Evolutionary conservation across 192 early-diverging fungal genomes (phyloP).

Genomic region (Endogone sp.): DNA sequence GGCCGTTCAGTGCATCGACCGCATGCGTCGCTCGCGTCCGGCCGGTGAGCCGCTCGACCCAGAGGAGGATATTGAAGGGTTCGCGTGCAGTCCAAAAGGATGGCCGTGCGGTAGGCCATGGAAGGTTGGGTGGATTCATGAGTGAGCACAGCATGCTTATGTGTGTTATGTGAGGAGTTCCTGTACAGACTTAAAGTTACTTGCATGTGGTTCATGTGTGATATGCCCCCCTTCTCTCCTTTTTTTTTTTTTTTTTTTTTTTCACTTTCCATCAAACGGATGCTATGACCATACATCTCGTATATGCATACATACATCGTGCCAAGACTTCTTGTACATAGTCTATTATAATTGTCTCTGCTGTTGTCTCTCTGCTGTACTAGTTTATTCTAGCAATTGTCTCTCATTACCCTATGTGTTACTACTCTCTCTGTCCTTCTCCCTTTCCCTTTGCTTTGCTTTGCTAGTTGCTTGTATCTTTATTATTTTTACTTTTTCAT

Average conservation of each 20-base stretch:
- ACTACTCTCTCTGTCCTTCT: not conserved
- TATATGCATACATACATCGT: too few relatives aligned
- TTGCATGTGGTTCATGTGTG: too few relatives aligned
- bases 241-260: too few relatives aligned
- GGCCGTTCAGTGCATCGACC: conserved; percentile 24
- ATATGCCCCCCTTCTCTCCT: too few relatives aligned
- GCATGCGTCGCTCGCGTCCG: conserved; percentile 16
- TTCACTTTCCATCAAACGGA: too few relatives aligned
- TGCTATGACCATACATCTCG: too few relatives aligned
- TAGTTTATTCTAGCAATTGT: not conserved
- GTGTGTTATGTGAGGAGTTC: not conserved
- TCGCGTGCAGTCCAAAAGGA: conserved; percentile 29
- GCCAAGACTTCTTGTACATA: too few relatives aligned
- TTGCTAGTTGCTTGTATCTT: not conserved
- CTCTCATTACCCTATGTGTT: not conserved
- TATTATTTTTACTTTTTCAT: not conserved
- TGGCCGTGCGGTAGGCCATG: conserved; percentile 30
- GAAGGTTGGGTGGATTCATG: conserved; percentile 34
- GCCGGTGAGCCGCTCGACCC: conserved; percentile 12
- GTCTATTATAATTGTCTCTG: too few relatives aligned
- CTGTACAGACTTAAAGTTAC: too few relatives aligned
- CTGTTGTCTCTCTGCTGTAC: too few relatives aligned
- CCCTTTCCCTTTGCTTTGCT: not conserved
- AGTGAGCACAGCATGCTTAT: not conserved
- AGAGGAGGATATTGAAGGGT: conserved; percentile 26